Base-by-base conservation (phyloP, 1,284 basidiomycete species). In the Filobasidium uniguttulatum region DNA sequence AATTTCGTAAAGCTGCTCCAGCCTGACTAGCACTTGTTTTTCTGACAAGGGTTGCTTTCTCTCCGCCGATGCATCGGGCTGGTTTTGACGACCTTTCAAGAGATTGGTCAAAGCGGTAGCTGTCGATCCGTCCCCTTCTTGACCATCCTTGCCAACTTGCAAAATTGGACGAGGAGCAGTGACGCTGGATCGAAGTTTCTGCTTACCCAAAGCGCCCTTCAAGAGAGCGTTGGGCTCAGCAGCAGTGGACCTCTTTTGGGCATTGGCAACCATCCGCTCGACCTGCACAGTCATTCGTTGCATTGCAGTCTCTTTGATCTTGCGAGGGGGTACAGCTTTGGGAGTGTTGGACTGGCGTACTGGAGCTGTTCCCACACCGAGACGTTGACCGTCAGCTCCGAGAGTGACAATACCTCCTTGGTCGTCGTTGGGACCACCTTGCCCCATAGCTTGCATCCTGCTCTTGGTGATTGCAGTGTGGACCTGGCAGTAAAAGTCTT, bases 401-500 rank as follows among this genome's bases (percentile, higher is more conserved):
- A 90, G 85, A 61, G 85, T 85, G 45, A 90, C 71, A 5, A 90
- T 83, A 7, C 82, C 77, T 34, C 85, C 82, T 45, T 83, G 81
- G n/a, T 43, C 40, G 34, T 77, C 74, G 1, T 60, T 1, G 4
- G 59, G 58, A 9, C 45, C 52, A 19, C 49, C 48, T 14, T 48
- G 48, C 22, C 55, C 54, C 43, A 59, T 54, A 33, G 83, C 74
- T 40, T 85, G 83, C 72, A 85, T 72, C 44, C 84, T 78, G 29
- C 82, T 81, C 44, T 85, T 79, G 53, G 84, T 63, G 52, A 90
- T 77, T 1, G 87, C 85, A 44, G 85, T 82, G 65, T 85, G 93
- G 17, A 97, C 90, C 69, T 98, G 93, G 6, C 90, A 93, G 63
- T 99, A 98, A 65, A 96, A 99, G 66, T 99, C 94, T 58, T 96